phyloP scores from a whole-genome alignment of 2,329 filamentous ascomycete species.

The Rhynchosporium graminicola region DNA sequence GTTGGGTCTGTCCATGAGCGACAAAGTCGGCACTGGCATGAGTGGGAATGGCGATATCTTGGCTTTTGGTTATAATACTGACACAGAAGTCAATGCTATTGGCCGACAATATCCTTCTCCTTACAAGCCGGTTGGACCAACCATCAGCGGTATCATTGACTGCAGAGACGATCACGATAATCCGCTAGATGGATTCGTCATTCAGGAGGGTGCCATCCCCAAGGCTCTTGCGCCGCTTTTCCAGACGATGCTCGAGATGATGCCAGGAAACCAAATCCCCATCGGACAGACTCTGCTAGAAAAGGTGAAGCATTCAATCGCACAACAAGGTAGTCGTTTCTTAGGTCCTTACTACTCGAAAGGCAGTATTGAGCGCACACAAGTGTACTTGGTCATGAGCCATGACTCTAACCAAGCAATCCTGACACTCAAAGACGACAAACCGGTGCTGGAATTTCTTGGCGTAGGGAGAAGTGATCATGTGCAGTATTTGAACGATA shows the following conservation, averaged over 20 bases:
- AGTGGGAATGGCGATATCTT: conserved; percentile 68
- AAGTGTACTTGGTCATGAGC: conserved; percentile 58
- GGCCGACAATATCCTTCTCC: conserved; percentile 52
- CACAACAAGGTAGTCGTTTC: conserved; percentile 54
- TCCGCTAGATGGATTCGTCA: conserved; percentile 61
- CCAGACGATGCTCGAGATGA: conserved; percentile 56
- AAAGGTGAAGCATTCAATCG: conserved; percentile 49
- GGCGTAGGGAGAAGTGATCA: conserved; percentile 59
- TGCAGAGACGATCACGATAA: conserved; percentile 54
- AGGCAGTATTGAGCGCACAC: conserved; percentile 60
- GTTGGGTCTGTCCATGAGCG: conserved; percentile 59
- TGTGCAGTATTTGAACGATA: conserved; percentile 52
- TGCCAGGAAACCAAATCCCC: conserved; percentile 50
- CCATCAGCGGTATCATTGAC: conserved; percentile 64
- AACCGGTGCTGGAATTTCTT: conserved; percentile 59
- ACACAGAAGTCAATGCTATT: conserved; percentile 57
- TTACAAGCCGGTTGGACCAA: conserved; percentile 59
- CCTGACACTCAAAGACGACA: conserved; percentile 59
- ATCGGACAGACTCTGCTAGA: conserved; percentile 44
- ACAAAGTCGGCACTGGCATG: conserved; percentile 59
- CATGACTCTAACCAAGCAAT: conserved; percentile 55
- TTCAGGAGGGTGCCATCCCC: conserved; percentile 64
- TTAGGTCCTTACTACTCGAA: conserved; percentile 58
- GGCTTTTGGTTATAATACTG: conserved; percentile 64
- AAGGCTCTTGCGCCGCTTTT: conserved; percentile 57